Base-by-base conservation (phyloP, 2,329 filamentous ascomycete species). In the Paraphaeosphaeria minitans region DNA sequence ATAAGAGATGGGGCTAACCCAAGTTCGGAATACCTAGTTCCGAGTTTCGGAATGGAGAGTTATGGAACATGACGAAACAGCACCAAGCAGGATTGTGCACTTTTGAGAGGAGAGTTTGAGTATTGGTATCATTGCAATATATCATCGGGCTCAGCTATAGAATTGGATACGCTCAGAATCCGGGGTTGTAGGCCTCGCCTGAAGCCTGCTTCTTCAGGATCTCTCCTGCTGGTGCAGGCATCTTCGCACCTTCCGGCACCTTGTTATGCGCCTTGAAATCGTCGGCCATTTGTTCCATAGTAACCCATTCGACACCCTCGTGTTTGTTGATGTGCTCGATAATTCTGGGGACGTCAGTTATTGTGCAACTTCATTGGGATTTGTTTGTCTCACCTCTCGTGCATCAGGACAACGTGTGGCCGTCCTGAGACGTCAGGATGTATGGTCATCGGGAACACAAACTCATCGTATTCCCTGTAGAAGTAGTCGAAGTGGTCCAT, bases 381-480 rank as follows among this genome's bases (percentile, higher is more conserved):
- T 53, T 27, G 52, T 6, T 3, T 14, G 13, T 68, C 75, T 65
- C 73, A 85, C 83, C 87, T 82, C 75, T 92, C 88, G 63, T 91
- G 87, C 89, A 92, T 91, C 7, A 91, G 77, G 29, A 92, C 66
- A 0, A 87, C 89, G 74, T 92, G 89, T 0, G 89, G 89, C 19
- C 88, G 81, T 0, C 90, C 90, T 31, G 62, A 67, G 7, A 76
- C 74, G 66, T 92, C 89, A 0, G 89, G 90, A 73, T 92, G 89
- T 37, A 92, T 88, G 0, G 89, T 92, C 75, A 92, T 89, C 0
- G 90, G 89, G 66, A 92, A 92, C 53, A 91, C 84, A 61, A 92
- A 92, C 65, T 90, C 87, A 65, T 92, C 89, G 62, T 91, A 89
- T 73, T 92, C 88, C 29, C 89, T 81, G 72, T 92, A 92, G 68